Evolutionary conservation across 441 rosid genomes (phyloP).

Genomic region (Eruca vesicaria): DNA sequence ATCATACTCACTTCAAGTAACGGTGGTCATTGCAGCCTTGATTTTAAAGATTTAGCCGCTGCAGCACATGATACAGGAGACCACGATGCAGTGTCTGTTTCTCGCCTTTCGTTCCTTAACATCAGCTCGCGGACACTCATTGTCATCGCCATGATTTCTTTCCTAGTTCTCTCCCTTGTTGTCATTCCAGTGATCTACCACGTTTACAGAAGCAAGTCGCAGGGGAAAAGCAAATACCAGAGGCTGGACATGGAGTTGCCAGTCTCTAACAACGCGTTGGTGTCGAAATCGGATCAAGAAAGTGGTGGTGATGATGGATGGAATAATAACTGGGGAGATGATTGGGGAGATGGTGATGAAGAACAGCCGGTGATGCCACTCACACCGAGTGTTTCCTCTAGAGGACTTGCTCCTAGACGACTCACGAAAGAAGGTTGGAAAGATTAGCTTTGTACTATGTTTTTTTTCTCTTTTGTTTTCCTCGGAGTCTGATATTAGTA

Average conservation of each 20-base stretch:
- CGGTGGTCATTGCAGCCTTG: conserved; percentile 61
- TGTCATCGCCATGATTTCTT: conserved; percentile 33
- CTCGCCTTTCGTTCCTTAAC: conserved; percentile 36
- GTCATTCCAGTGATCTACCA: conserved; percentile 47
- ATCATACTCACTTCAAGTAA: conserved; percentile 44
- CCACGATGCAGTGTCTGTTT: conserved; percentile 23
- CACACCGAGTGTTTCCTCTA: conserved; percentile 68
- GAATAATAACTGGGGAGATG: conserved; percentile 76
- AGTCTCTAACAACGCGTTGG: conserved; percentile 29
- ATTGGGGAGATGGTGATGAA: conserved; percentile 81
- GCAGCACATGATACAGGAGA: conserved; percentile 37
- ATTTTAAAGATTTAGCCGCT: conserved; percentile 49
- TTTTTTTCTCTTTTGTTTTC: neutral
- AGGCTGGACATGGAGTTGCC: conserved; percentile 71
- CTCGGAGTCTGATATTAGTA: neutral
- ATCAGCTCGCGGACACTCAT: conserved; percentile 40
- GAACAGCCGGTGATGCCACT: conserved; percentile 67
- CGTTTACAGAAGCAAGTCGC: conserved; percentile 37
- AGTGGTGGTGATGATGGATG: conserved; percentile 53
- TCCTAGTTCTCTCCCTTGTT: conserved; percentile 43
- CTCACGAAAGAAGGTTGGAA: conserved; percentile 81
- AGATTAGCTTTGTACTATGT: conserved; percentile 45
- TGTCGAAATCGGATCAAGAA: conserved; percentile 17
- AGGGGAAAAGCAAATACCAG: conserved; percentile 48
- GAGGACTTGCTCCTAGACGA: conserved; percentile 73